phyloP scores from a whole-genome alignment of 176 grass and related monocot species.

The Ensete ventricosum region DNA sequence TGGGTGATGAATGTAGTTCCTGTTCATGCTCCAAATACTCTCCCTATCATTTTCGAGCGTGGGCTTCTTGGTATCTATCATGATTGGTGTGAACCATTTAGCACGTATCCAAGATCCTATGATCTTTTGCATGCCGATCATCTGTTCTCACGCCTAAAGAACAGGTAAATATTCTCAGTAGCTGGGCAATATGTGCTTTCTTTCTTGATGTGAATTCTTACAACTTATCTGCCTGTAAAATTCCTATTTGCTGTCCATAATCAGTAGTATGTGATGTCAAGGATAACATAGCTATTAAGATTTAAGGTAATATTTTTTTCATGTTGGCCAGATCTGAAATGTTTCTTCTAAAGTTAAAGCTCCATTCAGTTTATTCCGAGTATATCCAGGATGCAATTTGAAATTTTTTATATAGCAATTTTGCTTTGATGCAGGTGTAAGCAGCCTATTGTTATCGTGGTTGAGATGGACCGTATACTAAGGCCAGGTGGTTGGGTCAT shows the following conservation, averaged over 20 bases:
- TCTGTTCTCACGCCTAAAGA: constrained; percentile 83
- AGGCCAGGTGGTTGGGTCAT: constrained; percentile 87
- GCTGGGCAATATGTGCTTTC: not conserved
- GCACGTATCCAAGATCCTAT: constrained; percentile 89
- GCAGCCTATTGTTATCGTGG: constrained; percentile 63
- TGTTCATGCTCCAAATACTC: constrained; percentile 64
- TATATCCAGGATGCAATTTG: not conserved
- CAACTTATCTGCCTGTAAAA: not conserved
- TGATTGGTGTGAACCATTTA: constrained; percentile 97
- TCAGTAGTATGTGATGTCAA: not conserved
- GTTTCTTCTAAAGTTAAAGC: not conserved
- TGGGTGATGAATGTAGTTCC: constrained; percentile 98
- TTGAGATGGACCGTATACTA: constrained; percentile 89
- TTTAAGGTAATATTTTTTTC: not conserved
- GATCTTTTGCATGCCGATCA: constrained; percentile 89
- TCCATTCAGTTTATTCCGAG: not conserved
- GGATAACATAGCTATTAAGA: not conserved
- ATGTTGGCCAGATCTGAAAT: not conserved
- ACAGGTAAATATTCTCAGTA: constrained; percentile 32
- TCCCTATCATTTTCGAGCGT: constrained; percentile 79
- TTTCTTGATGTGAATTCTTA: not conserved
- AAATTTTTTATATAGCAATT: not conserved
- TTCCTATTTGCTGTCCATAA: not conserved
- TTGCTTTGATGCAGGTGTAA: constrained; percentile 52
- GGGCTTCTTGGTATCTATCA: constrained; percentile 82